Evolutionary conservation across 2,329 filamentous ascomycete species (phyloP), one percentile per base, ranked within the genome.

Genomic region (Ceratocystis huliohia): DNA sequence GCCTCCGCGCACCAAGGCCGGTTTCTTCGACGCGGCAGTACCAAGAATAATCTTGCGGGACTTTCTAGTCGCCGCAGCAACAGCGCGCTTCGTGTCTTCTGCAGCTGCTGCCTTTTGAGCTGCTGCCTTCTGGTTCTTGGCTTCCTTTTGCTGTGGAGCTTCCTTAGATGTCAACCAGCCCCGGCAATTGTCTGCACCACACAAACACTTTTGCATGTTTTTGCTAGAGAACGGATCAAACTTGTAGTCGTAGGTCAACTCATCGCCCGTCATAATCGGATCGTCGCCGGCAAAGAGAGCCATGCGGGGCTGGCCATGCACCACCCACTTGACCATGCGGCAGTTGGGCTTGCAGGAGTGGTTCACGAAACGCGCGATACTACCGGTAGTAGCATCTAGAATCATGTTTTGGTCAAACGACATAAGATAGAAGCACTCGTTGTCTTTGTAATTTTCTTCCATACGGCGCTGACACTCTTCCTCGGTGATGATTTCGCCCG

Each of bases 401-500:
- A 97, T 96, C 86, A 97, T 94, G 75, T 95, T 94, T 75, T 96
- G 91, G 73, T 97, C 92, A 74, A 97, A 96, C 66, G 91, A 91
- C 94, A 99, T 99, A 63, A 99, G 80, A 75, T 99, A 99, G 76
- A 96, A 97, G 76, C 91, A 96, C 89, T 94, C 88, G 72, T 96
- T 96, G 74, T 96, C 84, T 75, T 94, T 95, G 78, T 99, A 99
- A 68, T 88, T 83, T 69, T 93, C 88, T 68, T 89, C 91, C 92
- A 97, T 96, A 66, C 94, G 87, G 61, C 88, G 84, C 74, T 97
- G 91, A 73, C 92, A 96, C 74, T 99, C 94, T 37, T 87, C 86
- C 73, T 96, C 91, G 0, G 91, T 96, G 73, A 99, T 96, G 71
- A 99, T 96, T 76, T 99, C 94, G 50, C 94, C 94, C 0, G 92